These are phyloP conservation scores for Pleurotus tuber-regium DNA, from an alignment of 768 basidiomycete genomes.

Conservation along the genomic window DNA sequence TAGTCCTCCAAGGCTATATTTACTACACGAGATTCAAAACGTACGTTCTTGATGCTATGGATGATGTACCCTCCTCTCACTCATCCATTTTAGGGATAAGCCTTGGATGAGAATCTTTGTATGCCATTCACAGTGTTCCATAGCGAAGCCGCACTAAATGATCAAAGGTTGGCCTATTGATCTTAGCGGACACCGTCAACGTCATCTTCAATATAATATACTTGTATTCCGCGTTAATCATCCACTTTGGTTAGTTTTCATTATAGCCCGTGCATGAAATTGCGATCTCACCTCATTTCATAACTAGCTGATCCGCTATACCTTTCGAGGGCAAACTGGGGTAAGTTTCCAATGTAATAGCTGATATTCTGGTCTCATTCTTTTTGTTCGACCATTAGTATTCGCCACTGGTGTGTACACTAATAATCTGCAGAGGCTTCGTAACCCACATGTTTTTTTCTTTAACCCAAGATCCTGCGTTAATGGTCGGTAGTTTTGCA, in stretches of 20 bases:
- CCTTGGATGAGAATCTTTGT: slow-evolving; percentile 46
- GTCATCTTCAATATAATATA: slow-evolving; percentile 42
- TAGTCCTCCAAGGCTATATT: slow-evolving; percentile 44
- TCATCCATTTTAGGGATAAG: slow-evolving; percentile 33
- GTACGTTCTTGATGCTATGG: slow-evolving; percentile 18
- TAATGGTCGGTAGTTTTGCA: slow-evolving; percentile 31
- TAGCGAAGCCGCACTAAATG: background rate
- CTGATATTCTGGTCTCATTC: too few relatives aligned
- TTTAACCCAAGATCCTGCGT: slow-evolving; percentile 41
- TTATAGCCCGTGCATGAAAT: too few relatives aligned
- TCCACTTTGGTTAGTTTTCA: slow-evolving; percentile 37
- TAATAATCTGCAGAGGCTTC: background rate
- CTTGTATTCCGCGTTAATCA: slow-evolving; percentile 45
- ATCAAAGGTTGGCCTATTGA: slow-evolving; percentile 36
- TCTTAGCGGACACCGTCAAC: slow-evolving; percentile 48
- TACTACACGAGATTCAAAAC: slow-evolving; percentile 42
- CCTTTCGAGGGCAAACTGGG: slow-evolving; percentile 24
- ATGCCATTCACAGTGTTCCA: slow-evolving; percentile 12
- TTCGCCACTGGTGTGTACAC: slow-evolving; percentile 34
- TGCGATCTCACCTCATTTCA: background rate
- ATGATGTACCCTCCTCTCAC: background rate
- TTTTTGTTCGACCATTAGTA: slow-evolving; percentile 22
- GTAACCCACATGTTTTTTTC: background rate
- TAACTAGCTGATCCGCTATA: slow-evolving; percentile 23
- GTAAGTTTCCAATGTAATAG: slow-evolving; percentile 19